phyloP scores from a whole-genome alignment of 2,329 filamentous ascomycete genomes.

The Cladophialophora carrionii region DNA sequence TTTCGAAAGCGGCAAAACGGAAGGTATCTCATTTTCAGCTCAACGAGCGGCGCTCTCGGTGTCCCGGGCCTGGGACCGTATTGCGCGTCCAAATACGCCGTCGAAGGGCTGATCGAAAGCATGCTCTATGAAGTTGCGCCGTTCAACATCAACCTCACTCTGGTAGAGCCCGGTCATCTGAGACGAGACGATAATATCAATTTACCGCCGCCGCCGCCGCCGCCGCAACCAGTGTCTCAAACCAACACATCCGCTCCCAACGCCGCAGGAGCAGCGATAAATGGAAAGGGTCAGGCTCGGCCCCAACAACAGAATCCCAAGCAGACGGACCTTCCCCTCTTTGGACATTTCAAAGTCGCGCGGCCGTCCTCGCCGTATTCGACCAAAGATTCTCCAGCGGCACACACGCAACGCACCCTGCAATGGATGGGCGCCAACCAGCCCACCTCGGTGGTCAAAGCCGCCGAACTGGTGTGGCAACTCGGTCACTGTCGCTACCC shows the following conservation, averaged over 20 bases:
- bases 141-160: constrained; percentile 90
- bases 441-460: constrained; percentile 89
- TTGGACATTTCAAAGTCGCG: constrained; percentile 91
- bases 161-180: constrained; percentile 89
- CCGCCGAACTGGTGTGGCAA: constrained; percentile 92
- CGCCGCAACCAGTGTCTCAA: not conserved
- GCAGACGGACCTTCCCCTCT: constrained; percentile 64
- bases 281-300: not conserved
- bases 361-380: constrained; percentile 80
- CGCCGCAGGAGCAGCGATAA: not conserved
- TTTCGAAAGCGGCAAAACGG: constrained; percentile 76
- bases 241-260: not conserved
- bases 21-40: constrained; percentile 92
- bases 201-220: constrained; percentile 1
- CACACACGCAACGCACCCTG: constrained; percentile 87
- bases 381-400: constrained; percentile 74
- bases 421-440: constrained; percentile 94
- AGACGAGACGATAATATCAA: constrained; percentile 70
- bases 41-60: constrained; percentile 86
- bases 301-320: not conserved
- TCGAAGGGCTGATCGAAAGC: constrained; percentile 91
- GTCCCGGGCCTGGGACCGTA: constrained; percentile 92
- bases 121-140: constrained; percentile 93
- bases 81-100: constrained; percentile 95
- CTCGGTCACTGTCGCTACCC: constrained; percentile 93